A percentile compares a stretch with the other conserved stretches of the same genome.
Conservation (phyloP, 1,284 basidiomycete species). For the Porogramme epimiltina region DNA sequence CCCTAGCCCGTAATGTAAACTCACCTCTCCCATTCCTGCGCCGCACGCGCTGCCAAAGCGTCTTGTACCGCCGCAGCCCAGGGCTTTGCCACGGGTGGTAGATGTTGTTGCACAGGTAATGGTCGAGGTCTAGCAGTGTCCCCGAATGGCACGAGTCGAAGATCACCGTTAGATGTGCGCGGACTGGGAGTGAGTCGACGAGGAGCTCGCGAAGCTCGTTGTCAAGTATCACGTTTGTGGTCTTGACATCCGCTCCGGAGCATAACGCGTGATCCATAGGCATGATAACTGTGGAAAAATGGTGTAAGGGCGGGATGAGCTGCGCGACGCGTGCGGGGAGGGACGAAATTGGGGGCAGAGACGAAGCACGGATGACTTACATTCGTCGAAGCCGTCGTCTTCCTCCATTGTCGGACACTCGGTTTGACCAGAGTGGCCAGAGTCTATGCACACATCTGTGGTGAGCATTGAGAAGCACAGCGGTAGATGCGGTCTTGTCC, state of each 20-base stretch:
- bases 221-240: slow-evolving; percentile 33
- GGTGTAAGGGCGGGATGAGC: neutral
- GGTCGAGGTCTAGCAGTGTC: slow-evolving; percentile 45
- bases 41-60: slow-evolving; percentile 10
- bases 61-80: slow-evolving; percentile 31
- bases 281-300: slow-evolving; percentile 10
- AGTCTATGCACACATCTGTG: slow-evolving; percentile 3
- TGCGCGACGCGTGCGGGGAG: slow-evolving; percentile 26
- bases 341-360: neutral
- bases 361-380: slow-evolving; percentile 24
- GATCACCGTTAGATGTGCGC: slow-evolving; percentile 43
- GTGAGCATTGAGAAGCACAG: neutral
- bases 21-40: slow-evolving; percentile 9
- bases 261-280: slow-evolving; percentile 23
- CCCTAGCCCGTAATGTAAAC: neutral
- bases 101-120: slow-evolving; percentile 46
- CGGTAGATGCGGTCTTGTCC: too few species aligned
- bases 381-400: slow-evolving; percentile 35
- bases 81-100: slow-evolving; percentile 49
- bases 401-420: slow-evolving; percentile 11
- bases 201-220: slow-evolving; percentile 43
- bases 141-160: slow-evolving; percentile 52
- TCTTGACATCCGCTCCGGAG: too few species aligned
- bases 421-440: slow-evolving; percentile 19
- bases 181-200: slow-evolving; percentile 41